A percentile compares a stretch with the other conserved stretches of the same genome.
Evolutionary conservation across 2,329 filamentous ascomycete species (phyloP).

Genomic region (Microdochium nivale): DNA sequence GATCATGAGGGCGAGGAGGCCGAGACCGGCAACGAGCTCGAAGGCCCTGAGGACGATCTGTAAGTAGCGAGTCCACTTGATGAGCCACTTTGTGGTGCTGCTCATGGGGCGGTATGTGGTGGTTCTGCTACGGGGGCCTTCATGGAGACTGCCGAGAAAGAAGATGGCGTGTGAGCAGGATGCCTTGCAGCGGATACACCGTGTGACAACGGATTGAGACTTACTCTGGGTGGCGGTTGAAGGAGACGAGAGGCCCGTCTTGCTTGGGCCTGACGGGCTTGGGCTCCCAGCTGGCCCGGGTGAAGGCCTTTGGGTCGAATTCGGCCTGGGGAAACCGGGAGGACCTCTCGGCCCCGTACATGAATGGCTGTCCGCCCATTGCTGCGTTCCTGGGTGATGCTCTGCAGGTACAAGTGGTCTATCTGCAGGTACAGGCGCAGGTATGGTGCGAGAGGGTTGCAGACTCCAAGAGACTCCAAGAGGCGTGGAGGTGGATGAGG

Average conservation of each 20-base stretch:
- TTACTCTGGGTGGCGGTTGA: constrained; percentile 84
- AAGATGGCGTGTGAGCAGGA: not conserved
- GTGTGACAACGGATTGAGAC: constrained; percentile 24
- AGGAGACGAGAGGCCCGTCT: constrained; percentile 68
- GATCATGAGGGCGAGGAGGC: constrained; percentile 67
- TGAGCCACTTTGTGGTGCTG: constrained; percentile 57
- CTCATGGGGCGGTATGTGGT: constrained; percentile 58
- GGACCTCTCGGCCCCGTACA: constrained; percentile 54
- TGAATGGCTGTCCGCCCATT: constrained; percentile 48
- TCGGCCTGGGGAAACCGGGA: constrained; percentile 38
- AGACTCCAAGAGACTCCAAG: too few relatives aligned
- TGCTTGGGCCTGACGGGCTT: constrained; percentile 54
- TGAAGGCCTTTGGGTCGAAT: constrained; percentile 86
- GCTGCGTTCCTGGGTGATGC: not conserved
- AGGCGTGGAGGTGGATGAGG: too few relatives aligned
- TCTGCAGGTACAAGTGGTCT: too few relatives aligned
- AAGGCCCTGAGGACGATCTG: constrained; percentile 62
- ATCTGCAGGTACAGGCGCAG: not conserved
- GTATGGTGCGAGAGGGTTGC: too few relatives aligned
- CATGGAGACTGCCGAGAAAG: constrained; percentile 40
- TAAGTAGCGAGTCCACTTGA: constrained; percentile 59
- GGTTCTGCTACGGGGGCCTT: constrained; percentile 54
- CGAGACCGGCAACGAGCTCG: constrained; percentile 60
- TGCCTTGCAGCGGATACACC: too few relatives aligned
- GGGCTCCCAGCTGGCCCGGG: constrained; percentile 66